Percentiles rank a stretch among this genome's conserved stretches.
Evolutionary conservation across 805 yeast species (phyloP).

Genomic region (Candida pseudofarinosa): DNA sequence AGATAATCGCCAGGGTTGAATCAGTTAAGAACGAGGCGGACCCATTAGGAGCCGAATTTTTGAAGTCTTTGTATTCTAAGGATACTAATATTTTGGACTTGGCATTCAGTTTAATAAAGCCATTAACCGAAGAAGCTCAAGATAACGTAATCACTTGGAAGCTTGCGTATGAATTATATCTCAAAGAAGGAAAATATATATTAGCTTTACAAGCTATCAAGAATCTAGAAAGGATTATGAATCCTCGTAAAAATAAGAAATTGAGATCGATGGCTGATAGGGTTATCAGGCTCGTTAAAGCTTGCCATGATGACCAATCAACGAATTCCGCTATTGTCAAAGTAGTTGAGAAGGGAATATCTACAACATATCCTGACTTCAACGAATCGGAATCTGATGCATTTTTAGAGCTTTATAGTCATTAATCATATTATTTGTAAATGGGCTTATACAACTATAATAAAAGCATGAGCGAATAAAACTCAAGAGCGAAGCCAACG

Average conservation of each 20-base stretch:
- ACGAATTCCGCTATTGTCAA: conserved; percentile 45
- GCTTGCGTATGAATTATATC: conserved; percentile 36
- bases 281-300: conserved; percentile 28
- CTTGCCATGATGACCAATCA: conserved; percentile 28
- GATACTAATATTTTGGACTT: conserved; percentile 38
- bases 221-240: conserved; percentile 37
- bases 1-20: conserved; percentile 45
- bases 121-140: conserved; percentile 41
- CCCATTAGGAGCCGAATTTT: conserved; percentile 51
- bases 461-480: neutral
- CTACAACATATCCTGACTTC: conserved; percentile 31
- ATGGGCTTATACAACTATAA: conserved; percentile 5
- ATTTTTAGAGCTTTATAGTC: conserved; percentile 11
- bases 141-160: conserved; percentile 38
- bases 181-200: conserved; percentile 41
- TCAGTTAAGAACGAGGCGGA: conserved; percentile 51
- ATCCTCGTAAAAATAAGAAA: conserved; percentile 15
- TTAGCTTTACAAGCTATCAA: conserved; percentile 43
- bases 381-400: conserved; percentile 13
- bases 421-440: conserved; percentile 3
- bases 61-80: conserved; percentile 21
- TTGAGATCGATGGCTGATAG: conserved; percentile 21
- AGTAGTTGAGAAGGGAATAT: conserved; percentile 36
- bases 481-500: conserved; percentile 35
- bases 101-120: conserved; percentile 40